Evolutionary conservation across 371 early-diverging fungal genomes (phyloP).

Genomic region (Chytridium lagenaria): DNA sequence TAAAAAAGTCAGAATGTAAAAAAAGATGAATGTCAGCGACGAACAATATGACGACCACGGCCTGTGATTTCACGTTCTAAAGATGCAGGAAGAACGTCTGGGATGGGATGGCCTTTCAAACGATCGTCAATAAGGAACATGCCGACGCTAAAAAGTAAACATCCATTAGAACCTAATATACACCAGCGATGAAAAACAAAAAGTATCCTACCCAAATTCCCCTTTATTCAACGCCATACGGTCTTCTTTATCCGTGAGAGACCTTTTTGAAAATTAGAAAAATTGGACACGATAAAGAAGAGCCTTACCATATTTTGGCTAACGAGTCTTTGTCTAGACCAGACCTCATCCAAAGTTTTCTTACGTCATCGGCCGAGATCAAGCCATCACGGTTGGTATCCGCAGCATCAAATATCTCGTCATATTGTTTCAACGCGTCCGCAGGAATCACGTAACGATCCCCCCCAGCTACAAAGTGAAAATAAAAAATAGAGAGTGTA

Average conservation of each 20-base stretch:
- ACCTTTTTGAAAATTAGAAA: background rate
- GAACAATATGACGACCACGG: background rate
- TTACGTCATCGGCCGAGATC: constrained; percentile 17
- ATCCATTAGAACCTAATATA: background rate
- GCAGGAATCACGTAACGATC: background rate
- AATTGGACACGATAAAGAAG: background rate
- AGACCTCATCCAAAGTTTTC: constrained; percentile 26
- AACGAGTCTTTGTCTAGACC: constrained; percentile 24
- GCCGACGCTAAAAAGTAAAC: constrained; percentile 32
- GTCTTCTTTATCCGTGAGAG: background rate
- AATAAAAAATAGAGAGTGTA: background rate
- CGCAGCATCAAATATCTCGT: constrained; percentile 19
- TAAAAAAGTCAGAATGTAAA: too few relatives aligned
- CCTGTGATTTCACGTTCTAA: background rate
- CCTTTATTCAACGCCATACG: background rate
- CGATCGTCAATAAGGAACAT: constrained; percentile 52
- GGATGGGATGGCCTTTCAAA: constrained; percentile 41
- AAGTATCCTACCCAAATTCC: constrained; percentile 1
- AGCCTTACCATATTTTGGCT: constrained; percentile 26
- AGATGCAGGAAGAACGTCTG: constrained; percentile 33
- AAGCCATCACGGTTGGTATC: constrained; percentile 17
- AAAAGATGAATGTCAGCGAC: background rate
- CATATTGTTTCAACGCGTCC: constrained; percentile 22
- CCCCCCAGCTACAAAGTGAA: background rate
- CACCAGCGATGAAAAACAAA: background rate